Base-by-base conservation (phyloP, 495 filamentous ascomycete species). In the Annulohypoxylon bovei region DNA sequence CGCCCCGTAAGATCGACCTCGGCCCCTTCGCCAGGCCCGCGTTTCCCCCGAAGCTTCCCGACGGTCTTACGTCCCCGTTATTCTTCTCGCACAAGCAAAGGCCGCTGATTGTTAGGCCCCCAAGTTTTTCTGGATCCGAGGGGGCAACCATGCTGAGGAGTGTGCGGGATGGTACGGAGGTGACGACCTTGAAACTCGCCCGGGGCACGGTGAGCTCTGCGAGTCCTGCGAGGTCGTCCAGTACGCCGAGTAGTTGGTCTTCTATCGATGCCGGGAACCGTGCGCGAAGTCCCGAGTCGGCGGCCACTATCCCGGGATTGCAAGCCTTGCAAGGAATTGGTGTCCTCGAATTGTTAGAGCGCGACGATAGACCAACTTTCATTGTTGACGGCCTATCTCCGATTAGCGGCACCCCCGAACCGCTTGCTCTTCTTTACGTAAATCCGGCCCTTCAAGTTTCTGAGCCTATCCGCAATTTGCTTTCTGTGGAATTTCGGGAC, bases 281-380 rank as follows among this genome's bases (percentile, higher is more conserved):
- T 44, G 70, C 76, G 22, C 78, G 80, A 37, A 84, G 81, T 62
- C 81, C 84, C 30, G 85, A 85, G 35, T 69, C 72, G 12, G 77
- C 78, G 39, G 75, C 80, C 2, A 76, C 72, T 39, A 59, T 77
- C 2, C 78, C 84, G 8, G 67, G 76, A 23, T 59, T 85, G 25
- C 81, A 86, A 44, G 72, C 86, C 20, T 80, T 92, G 7, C 81
- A 81, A 22, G 82, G 81, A 46, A 80, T 92, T 62, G 89, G 88
- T 8, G 78, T 91, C 6, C 69, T 87, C 20, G 90, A 92, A 77
- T 76, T 92, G 23, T 73, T 92, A 49, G 90, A 93, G 52, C 85
- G 88, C 54, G 90, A 92, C 68, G 84, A 88, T 28, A 78, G 90
- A 23, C 89, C 89, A 20, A 90, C 88, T 6, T 92, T 93, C 69